Evolutionary conservation across 164 flowering plant genomes (phyloP), one percentile per base, ranked within the genome.

Genomic region (Magnolia sinica): DNA sequence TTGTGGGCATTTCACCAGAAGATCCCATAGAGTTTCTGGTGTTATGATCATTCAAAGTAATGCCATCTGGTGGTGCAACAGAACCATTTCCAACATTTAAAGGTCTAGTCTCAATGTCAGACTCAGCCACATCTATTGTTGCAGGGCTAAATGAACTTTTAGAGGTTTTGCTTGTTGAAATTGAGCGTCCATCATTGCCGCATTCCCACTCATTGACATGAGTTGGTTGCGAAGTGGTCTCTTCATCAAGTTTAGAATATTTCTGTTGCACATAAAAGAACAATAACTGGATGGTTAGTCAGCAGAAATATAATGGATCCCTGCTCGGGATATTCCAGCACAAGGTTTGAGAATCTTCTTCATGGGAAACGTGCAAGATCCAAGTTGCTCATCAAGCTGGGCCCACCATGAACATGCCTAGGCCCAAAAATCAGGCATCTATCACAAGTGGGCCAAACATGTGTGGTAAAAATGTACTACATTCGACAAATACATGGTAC

Each of bases 111-210:
- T 78, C 74, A 78, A 65, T 78, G 71, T 29, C 77, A 64, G 78
- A 18, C 14, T 45, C 50, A 1, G 73, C 77, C 45, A 22, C 55
- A 70, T 70, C 76, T 31, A 14, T 77, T 19, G 51, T 22, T 13
- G n/a, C 71, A 81, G 81, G 37, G 61, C 23, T 58, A 69, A 31
- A 50, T 24, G 27, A 14, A 52, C 45, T 73, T 61, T 75, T 68
- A 49, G 51, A 79, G 29, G 68, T 72, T 70, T 75, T 75, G 68
- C 69, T 68, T 23, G 79, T 37, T 63, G 83, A 73, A n/a, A 77
- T 45, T 29, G 83, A 69, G 50, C 20, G 75, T 67, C 79, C 86
- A 79, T 59, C 76, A 61, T 20, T 76, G 69, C 71, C 76, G 68
- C 49, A 73, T 50, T 76, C 73, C 27, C 20, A 58, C 75, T 71